Conservation (phyloP, 2,329 filamentous ascomycete species). For the Hymenoscyphus fructigenus region DNA sequence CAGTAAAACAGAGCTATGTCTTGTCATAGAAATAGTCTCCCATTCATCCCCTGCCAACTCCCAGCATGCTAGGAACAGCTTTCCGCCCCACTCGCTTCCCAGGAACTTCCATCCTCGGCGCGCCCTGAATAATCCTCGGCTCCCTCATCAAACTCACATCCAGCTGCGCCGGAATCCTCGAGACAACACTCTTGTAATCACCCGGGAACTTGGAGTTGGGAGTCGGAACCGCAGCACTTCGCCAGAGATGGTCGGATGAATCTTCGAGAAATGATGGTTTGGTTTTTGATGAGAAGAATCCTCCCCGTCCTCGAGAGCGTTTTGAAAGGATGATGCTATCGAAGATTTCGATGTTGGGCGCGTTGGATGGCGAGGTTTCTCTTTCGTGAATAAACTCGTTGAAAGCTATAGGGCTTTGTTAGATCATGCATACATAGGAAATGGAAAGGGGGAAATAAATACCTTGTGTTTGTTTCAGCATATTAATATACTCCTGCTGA, state of each 20-base stretch:
- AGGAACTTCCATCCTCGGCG: slow-evolving; percentile 56
- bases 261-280: slow-evolving; percentile 63
- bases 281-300: slow-evolving; percentile 44
- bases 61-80: slow-evolving; percentile 38
- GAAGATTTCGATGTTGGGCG: slow-evolving; percentile 71
- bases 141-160: slow-evolving; percentile 89
- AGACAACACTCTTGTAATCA: slow-evolving; percentile 60
- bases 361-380: slow-evolving; percentile 61
- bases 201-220: slow-evolving; percentile 62
- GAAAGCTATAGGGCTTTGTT: slow-evolving; percentile 53
- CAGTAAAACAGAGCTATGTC: too few relatives aligned
- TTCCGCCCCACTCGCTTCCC: slow-evolving; percentile 37
- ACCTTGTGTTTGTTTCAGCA: slow-evolving; percentile 69
- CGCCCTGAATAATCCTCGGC: slow-evolving; percentile 83
- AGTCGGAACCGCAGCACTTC: slow-evolving; percentile 61
- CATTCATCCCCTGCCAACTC: slow-evolving; percentile 7
- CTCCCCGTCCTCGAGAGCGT: slow-evolving; percentile 61
- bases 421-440: slow-evolving; percentile 37
- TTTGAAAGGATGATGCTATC: slow-evolving; percentile 84
- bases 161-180: slow-evolving; percentile 74
- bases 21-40: not conserved
- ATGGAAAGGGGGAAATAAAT: slow-evolving; percentile 19
- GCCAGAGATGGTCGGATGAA: slow-evolving; percentile 77
- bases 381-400: slow-evolving; percentile 85
- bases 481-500: slow-evolving; percentile 62